Percentiles rank a stretch among this genome's conserved stretches.
Conservation (phyloP, 805 yeast species). For the Saccharomycopsis fodiens region DNA sequence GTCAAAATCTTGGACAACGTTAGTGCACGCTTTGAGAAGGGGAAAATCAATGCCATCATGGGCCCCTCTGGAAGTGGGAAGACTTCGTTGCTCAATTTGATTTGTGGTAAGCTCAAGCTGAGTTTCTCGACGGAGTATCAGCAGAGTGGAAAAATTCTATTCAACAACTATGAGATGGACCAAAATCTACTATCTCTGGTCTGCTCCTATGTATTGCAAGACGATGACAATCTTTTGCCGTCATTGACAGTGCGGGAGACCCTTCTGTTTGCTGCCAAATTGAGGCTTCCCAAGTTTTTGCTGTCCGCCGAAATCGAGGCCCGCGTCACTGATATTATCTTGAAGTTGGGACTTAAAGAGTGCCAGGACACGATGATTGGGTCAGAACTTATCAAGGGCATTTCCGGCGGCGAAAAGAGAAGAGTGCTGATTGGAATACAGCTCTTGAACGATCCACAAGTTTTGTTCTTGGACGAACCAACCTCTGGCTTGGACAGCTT, state of each 20-base stretch:
- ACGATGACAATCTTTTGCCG: constrained; percentile 65
- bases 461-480: constrained; percentile 77
- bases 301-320: constrained; percentile 36
- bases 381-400: constrained; percentile 50
- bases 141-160: constrained; percentile 35
- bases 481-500: constrained; percentile 83
- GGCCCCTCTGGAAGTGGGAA: constrained; percentile 83
- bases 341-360: constrained; percentile 61
- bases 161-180: constrained; percentile 35
- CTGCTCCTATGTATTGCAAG: constrained; percentile 77
- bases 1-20: constrained; percentile 38
- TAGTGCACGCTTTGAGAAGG: constrained; percentile 44
- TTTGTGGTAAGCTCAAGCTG: constrained; percentile 51
- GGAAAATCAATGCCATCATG: constrained; percentile 62
- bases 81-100: constrained; percentile 54
- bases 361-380: constrained; percentile 74
- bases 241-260: constrained; percentile 75
- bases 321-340: constrained; percentile 49
- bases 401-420: constrained; percentile 76
- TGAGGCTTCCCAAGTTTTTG: constrained; percentile 44
- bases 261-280: constrained; percentile 57
- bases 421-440: constrained; percentile 79
- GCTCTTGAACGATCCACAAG: constrained; percentile 60
- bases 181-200: constrained; percentile 31
- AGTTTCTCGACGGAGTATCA: constrained; percentile 27